Evolutionary conservation across 257 asterid species (phyloP).

Genomic region (Ballota nigra): DNA sequence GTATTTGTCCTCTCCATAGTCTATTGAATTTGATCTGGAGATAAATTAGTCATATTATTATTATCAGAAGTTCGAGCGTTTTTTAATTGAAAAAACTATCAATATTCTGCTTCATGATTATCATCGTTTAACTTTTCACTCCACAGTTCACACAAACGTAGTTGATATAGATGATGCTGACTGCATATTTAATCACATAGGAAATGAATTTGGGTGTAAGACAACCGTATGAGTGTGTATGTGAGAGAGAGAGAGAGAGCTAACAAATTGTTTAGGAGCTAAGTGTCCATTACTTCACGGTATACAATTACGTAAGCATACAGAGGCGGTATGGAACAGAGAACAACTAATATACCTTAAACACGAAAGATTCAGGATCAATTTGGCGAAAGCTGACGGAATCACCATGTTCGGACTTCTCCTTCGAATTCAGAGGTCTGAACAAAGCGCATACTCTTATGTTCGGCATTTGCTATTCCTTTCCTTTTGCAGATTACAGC

Average conservation of each 20-base stretch:
- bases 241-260: no score
- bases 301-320: neutral
- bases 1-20: neutral
- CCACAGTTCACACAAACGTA: neutral
- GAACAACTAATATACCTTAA: slow-evolving; percentile 50
- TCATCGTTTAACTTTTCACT: neutral
- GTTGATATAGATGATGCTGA: neutral
- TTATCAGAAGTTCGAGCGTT: neutral
- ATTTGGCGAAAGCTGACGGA: slow-evolving; percentile 46
- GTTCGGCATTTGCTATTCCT: slow-evolving; percentile 40
- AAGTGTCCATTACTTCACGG: neutral
- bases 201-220: neutral
- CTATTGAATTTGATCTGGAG: neutral
- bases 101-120: neutral
- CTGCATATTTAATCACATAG: neutral
- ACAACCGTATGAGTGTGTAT: neutral
- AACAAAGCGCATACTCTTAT: slow-evolving; percentile 72
- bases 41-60: neutral
- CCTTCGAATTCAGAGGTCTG: slow-evolving; percentile 75
- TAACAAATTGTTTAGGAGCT: neutral
- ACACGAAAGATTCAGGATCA: slow-evolving; percentile 55
- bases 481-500: slow-evolving; percentile 14
- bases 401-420: slow-evolving; percentile 62
- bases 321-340: neutral
- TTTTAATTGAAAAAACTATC: neutral